Base-by-base conservation (phyloP, 805 yeast species). In the Hemisphaericaspora nanyangensis region DNA sequence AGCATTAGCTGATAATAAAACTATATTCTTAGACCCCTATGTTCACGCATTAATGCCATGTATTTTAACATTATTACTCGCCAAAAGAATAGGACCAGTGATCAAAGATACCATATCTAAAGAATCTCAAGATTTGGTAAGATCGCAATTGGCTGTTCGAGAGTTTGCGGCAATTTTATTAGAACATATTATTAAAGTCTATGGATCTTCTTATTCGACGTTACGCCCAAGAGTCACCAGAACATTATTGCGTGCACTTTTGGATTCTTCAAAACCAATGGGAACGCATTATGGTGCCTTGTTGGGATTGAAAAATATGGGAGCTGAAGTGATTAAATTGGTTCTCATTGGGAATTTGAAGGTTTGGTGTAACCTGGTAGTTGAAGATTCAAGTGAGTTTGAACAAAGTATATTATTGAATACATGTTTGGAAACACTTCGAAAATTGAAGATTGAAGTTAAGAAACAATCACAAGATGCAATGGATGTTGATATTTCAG, bases 1-100 rank as follows among this genome's bases (percentile, higher is more conserved):
- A 43, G 89, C 98, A 0, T 70, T 93, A 22, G 71, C 89, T 35
- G 79, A 83, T 31, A 93, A 93, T 62, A 80, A 80, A 39, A 82
- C 95, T 16, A 80, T 93, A 29, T 91, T 89, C 52, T 72, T 91
- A 44, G 97, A 91, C 49, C 99, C 98, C 8, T 91, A 91, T 55
- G 88, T 93, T 33, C 99, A 95, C 65, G 91, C 96, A 1, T 68
- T 93, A 50, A 88, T 93, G 86, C 99, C 99, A n/a, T 87, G 96
- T 44, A 82, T 93, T 25, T 71, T 93, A 48, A 93, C 99, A 0
- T 71, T 91, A 16, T 72, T 93, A 31, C 72, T 93, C 35, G 97
- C 98, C 1, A 89, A 89, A 54, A 78, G 86, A 44, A 76, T 91
- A n/a, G 97, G 97, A 2, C 57, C 70, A 3, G 61, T 56, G 17